A percentile compares a stretch with the other conserved stretches of the same genome.
phyloP scores from a whole-genome alignment of 2,329 filamentous ascomycete genomes.

The Exophiala sp. region DNA sequence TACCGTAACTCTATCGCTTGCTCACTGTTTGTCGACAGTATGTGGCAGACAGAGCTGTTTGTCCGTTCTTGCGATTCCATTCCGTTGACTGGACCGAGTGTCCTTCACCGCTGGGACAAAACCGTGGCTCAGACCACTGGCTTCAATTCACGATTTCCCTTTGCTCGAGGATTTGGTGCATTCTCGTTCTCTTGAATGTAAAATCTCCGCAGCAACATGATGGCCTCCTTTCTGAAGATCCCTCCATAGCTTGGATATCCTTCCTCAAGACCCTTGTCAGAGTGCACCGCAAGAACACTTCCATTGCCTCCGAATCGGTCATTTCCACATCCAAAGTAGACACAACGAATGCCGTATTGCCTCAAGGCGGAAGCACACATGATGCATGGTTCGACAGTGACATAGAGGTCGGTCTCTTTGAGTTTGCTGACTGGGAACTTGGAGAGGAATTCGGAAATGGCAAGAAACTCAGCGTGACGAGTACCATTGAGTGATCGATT shows the following conservation, averaged over 20 bases:
- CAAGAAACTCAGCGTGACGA: slow-evolving; percentile 92
- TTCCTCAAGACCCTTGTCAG: slow-evolving; percentile 58
- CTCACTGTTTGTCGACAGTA: too few species aligned
- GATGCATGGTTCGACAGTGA: slow-evolving; percentile 96
- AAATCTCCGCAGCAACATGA: slow-evolving; percentile 86
- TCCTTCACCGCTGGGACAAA: too few species aligned
- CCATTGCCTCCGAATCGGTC: slow-evolving; percentile 97
- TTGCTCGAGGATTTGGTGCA: slow-evolving; percentile 62
- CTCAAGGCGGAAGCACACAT: slow-evolving; percentile 95
- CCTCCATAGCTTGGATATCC: slow-evolving; percentile 82
- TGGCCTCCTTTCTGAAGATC: slow-evolving; percentile 85
- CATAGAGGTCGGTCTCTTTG: slow-evolving; percentile 76
- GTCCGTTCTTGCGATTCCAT: not conserved
- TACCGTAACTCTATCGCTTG: too few species aligned
- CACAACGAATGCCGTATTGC: slow-evolving; percentile 80
- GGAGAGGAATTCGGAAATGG: slow-evolving; percentile 64
- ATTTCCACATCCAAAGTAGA: slow-evolving; percentile 93
- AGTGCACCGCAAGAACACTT: slow-evolving; percentile 69
- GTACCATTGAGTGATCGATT: slow-evolving; percentile 86
- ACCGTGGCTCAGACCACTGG: slow-evolving; percentile 35
- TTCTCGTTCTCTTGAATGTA: slow-evolving; percentile 98
- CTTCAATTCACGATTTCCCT: slow-evolving; percentile 62
- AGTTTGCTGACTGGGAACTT: slow-evolving; percentile 67
- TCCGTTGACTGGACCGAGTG: too few species aligned
- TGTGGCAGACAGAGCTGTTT: not conserved